Evolutionary conservation across 768 basidiomycete genomes (phyloP).

Genomic region (Hypholoma sublateritium): DNA sequence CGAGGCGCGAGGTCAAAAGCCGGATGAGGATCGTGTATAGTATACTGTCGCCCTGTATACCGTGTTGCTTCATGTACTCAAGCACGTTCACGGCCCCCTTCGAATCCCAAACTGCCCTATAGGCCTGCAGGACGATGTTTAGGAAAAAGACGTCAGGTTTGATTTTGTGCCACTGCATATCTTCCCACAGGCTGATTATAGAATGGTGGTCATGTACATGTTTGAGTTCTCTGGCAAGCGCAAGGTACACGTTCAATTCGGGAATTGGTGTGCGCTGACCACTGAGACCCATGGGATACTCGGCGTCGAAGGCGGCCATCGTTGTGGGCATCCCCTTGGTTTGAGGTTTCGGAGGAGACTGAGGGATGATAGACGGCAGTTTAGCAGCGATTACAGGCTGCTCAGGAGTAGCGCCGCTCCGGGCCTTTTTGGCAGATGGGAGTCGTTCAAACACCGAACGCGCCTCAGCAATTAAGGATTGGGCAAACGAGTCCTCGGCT

Average conservation of each 20-base stretch:
- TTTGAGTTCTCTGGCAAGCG: slow-evolving; percentile 25
- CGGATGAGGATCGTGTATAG: slow-evolving; percentile 69
- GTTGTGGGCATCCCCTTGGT: not conserved
- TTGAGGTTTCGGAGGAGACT: not conserved
- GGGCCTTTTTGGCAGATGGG: not conserved
- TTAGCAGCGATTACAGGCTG: too few species aligned
- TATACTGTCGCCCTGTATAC: slow-evolving; percentile 44
- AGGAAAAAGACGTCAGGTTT: slow-evolving; percentile 57
- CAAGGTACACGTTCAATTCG: not conserved
- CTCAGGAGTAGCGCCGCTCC: too few species aligned
- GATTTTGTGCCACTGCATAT: slow-evolving; percentile 38
- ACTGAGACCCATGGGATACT: not conserved
- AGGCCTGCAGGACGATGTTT: slow-evolving; percentile 58
- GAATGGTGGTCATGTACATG: slow-evolving; percentile 40
- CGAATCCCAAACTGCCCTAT: slow-evolving; percentile 56
- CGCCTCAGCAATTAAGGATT: not conserved
- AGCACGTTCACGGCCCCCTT: slow-evolving; percentile 48
- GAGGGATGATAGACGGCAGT: too few species aligned
- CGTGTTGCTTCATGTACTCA: slow-evolving; percentile 57
- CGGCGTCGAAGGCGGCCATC: not conserved
- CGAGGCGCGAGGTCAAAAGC: slow-evolving; percentile 61
- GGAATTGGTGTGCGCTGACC: not conserved
- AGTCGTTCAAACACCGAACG: not conserved
- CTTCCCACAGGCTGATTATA: slow-evolving; percentile 54
- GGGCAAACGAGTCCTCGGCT: not conserved